Evolutionary conservation across 768 basidiomycete species (phyloP).

Genomic region (Trametes villosa): DNA sequence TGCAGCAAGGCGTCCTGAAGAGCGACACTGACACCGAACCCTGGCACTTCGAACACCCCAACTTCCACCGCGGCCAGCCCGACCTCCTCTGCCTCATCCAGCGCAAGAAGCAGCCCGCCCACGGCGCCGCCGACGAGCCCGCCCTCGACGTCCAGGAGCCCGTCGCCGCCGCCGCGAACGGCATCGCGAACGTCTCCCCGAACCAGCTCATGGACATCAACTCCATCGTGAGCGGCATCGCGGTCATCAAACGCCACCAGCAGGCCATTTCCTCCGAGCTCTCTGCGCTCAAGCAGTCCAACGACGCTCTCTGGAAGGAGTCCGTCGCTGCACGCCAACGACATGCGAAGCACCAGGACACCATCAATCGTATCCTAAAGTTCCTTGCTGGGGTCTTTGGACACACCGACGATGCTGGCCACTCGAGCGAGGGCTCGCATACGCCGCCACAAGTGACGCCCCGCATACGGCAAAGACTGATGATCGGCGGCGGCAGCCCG

Average conservation of each 20-base stretch:
- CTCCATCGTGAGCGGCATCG: conserved; percentile 78
- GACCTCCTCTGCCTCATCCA: conserved; percentile 88
- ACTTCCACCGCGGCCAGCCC: conserved; percentile 88
- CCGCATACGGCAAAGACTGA: conserved; percentile 56
- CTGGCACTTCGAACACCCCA: conserved; percentile 91
- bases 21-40: conserved; percentile 80
- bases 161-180: conserved; percentile 4
- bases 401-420: conserved; percentile 40
- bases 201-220: conserved; percentile 75
- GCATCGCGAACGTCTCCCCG: conserved; percentile 32
- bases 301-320: conserved; percentile 93
- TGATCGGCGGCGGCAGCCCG: conserved; percentile 62
- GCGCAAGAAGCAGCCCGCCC: conserved; percentile 68
- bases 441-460: conserved; percentile 50
- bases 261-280: conserved; percentile 89
- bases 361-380: conserved; percentile 92
- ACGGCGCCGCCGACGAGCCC: conserved; percentile 38
- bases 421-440: conserved; percentile 40
- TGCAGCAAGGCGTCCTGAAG: conserved; percentile 91
- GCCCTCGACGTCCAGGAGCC: conserved; percentile 28
- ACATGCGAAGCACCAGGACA: conserved; percentile 94
- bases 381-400: conserved; percentile 95
- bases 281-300: conserved; percentile 84
- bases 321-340: conserved; percentile 75
- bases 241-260: conserved; percentile 90